These are phyloP conservation scores for Hippophae gyantsensis DNA, from an alignment of 306 rosid species.

Conservation along the genomic window DNA sequence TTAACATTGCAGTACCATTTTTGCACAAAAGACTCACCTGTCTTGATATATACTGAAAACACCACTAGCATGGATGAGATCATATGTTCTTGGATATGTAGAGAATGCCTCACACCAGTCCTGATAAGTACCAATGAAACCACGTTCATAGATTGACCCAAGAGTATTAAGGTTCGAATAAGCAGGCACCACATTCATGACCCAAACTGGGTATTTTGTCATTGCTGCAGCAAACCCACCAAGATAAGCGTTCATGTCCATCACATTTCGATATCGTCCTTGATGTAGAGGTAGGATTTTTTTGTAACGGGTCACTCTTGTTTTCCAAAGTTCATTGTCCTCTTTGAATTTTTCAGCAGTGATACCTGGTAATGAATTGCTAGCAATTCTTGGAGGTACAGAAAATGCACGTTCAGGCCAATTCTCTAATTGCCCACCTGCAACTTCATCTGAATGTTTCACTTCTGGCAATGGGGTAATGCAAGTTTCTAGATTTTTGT, in stretches of 20 bases:
- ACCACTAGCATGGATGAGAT: slow-evolving; percentile 75
- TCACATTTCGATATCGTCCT: slow-evolving; percentile 62
- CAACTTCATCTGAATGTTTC: slow-evolving; percentile 32
- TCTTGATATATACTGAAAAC: slow-evolving; percentile 82
- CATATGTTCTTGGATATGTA: slow-evolving; percentile 89
- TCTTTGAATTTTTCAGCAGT: slow-evolving; percentile 39
- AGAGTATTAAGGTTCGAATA: slow-evolving; percentile 62
- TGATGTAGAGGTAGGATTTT: slow-evolving; percentile 39
- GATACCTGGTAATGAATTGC: slow-evolving; percentile 56
- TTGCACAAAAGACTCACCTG: slow-evolving; percentile 30
- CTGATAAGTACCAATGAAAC: slow-evolving; percentile 81
- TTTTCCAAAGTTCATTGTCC: slow-evolving; percentile 66
- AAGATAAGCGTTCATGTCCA: slow-evolving; percentile 88
- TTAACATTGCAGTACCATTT: too few relatives aligned
- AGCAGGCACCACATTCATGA: slow-evolving; percentile 79
- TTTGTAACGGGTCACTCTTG: slow-evolving; percentile 58
- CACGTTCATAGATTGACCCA: slow-evolving; percentile 78
- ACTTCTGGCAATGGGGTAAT: slow-evolving; percentile 80
- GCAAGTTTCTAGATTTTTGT: slow-evolving; percentile 66
- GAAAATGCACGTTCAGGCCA: slow-evolving; percentile 88
- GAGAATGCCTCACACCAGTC: slow-evolving; percentile 97
- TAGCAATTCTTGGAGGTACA: slow-evolving; percentile 64
- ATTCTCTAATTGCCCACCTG: slow-evolving; percentile 74
- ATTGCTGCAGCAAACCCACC: slow-evolving; percentile 83
- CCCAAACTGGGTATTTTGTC: slow-evolving; percentile 68